Conservation (phyloP, 331 rosid genomes). For the Rosa hybrid region DNA sequence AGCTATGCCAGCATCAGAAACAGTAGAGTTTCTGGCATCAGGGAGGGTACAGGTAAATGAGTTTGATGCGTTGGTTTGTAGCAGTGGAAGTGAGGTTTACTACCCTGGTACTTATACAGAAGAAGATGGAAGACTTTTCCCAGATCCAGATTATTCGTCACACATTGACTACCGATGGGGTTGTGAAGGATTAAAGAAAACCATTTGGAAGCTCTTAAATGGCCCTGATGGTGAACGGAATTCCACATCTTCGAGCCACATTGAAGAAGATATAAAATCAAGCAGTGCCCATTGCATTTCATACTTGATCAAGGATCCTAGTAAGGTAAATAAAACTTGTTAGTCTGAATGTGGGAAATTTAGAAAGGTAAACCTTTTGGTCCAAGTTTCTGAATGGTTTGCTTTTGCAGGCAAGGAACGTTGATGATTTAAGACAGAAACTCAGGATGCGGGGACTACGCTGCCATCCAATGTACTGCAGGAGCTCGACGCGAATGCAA, state of each 20-base stretch:
- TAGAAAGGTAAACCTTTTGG: neutral
- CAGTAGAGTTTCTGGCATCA: conserved; percentile 54
- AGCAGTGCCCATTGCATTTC: conserved; percentile 82
- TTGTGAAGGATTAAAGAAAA: conserved; percentile 71
- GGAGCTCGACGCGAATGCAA: no score
- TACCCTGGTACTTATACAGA: conserved; percentile 58
- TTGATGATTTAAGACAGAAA: conserved; percentile 80
- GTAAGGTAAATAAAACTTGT: conserved; percentile 46
- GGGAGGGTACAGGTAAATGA: conserved; percentile 61
- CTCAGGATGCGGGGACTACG: conserved; percentile 89
- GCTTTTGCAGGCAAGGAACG: conserved; percentile 62
- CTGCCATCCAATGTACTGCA: conserved; percentile 20
- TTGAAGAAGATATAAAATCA: conserved; percentile 61
- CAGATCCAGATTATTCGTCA: conserved; percentile 75
- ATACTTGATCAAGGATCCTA: conserved; percentile 54
- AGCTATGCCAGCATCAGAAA: conserved; percentile 71
- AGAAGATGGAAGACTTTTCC: conserved; percentile 63
- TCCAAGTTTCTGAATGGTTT: conserved; percentile 5
- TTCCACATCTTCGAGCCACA: conserved; percentile 28
- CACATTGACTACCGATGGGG: conserved; percentile 94
- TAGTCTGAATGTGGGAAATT: neutral
- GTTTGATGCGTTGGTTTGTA: conserved; percentile 74
- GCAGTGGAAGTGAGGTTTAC: conserved; percentile 85
- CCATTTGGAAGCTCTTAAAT: conserved; percentile 65
- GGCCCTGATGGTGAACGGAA: conserved; percentile 39